Base-by-base conservation (phyloP, 2,329 filamentous ascomycete species). In the Cytospora leucostoma region DNA sequence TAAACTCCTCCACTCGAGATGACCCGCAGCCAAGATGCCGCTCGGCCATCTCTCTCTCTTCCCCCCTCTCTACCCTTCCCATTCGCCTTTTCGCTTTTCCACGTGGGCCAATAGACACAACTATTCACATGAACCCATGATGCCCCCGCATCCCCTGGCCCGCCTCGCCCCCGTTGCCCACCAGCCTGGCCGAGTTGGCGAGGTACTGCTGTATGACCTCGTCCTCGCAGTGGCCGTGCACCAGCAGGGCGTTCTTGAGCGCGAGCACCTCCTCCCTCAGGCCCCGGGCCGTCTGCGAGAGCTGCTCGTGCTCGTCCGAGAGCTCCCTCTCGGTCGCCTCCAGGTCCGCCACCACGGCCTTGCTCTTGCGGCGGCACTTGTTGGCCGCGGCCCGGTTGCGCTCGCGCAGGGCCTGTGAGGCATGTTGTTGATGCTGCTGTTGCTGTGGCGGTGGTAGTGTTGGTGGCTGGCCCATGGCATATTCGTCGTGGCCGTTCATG, bases 301-400 rank as follows among this genome's bases (percentile, higher is more conserved):
- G 68, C 15, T 59, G 49, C 3, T 63, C 56, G 33, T 66, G 68
- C 53, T 68, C 65, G 12, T 59, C 56, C 10, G 65, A 64, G 13
- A 67, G 58, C 0, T 59, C 61, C 3, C 64, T 59, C 55, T 70
- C 70, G 7, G 68, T 65, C 33, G 69, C 69, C 56, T 72, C 68
- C 13, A 74, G 67, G 40, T 70, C 65, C 5, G 65, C 67, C 5
- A 67, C 62, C 15, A 69, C 69, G 0, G 69, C 69, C 49, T 71
- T 71, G 12, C 69, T 71, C 61, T 73, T 74, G 35, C 69, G 70
- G 7, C 73, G 69, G 67, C 71, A 74, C 44, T 70, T 70, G 33
- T 67, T 71, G 0, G 73, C 73, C 0, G 72, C 73, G 3, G 65
- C 59, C 2, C 72, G 72, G 66, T 74, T 74, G 40, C 70, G 68